Evolutionary conservation across 768 basidiomycete genomes (phyloP).

Genomic region (Suillus sp.): DNA sequence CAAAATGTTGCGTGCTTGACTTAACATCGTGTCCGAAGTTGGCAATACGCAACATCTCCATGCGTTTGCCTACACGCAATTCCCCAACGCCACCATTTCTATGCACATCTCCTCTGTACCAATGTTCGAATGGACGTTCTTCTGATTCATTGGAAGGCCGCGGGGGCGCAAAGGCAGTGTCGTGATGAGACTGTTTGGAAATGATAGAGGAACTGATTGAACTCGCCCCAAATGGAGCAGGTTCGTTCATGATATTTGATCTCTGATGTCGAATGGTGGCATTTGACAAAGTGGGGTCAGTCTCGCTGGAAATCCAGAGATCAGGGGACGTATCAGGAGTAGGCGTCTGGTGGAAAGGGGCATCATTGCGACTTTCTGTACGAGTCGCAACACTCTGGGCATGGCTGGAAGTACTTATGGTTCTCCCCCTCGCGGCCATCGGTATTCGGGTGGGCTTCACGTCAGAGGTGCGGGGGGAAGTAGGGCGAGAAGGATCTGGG

Average conservation of each 20-base stretch:
- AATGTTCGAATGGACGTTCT: conserved; percentile 84
- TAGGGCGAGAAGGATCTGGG: conserved; percentile 42
- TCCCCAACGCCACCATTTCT: conserved; percentile 91
- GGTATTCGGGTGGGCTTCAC: conserved; percentile 53
- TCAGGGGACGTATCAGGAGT: conserved; percentile 35
- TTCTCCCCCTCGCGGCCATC: conserved; percentile 41
- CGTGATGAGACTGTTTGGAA: conserved; percentile 36
- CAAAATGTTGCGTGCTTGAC: conserved; percentile 31
- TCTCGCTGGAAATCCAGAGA: conserved; percentile 32
- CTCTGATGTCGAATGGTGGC: conserved; percentile 39
- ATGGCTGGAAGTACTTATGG: conserved; percentile 44
- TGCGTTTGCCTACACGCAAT: conserved; percentile 66
- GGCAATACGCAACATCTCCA: conserved; percentile 88
- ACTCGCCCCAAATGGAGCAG: conserved; percentile 56
- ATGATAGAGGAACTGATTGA: conserved; percentile 48
- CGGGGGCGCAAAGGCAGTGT: conserved; percentile 34
- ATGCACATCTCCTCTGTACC: conserved; percentile 87
- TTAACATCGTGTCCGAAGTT: conserved; percentile 72
- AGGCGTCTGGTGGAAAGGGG: conserved; percentile 25
- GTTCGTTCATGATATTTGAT: conserved; percentile 62
- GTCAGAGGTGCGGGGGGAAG: conserved; percentile 46
- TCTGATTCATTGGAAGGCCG: conserved; percentile 75
- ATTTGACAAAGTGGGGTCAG: conserved; percentile 33
- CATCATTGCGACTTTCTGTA: conserved; percentile 38
- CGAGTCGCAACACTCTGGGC: conserved; percentile 38